phyloP scores from a whole-genome alignment of 2,329 filamentous ascomycete genomes.

The Coniella lustricola region DNA sequence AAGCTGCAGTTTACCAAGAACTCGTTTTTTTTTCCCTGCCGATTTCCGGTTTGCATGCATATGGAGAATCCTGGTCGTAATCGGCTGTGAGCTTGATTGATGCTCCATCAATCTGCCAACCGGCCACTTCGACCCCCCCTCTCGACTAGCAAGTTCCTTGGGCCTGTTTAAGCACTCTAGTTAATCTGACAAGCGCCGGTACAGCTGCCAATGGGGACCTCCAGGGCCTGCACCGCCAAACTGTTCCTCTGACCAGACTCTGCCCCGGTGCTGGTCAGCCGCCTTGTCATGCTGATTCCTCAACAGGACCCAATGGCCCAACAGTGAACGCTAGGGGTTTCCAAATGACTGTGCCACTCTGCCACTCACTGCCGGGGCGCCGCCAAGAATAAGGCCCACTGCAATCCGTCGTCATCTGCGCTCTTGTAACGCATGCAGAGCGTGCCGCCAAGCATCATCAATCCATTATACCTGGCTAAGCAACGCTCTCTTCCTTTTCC shows the following conservation, averaged over 20 bases:
- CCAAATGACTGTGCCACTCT: neutral
- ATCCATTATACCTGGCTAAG: neutral
- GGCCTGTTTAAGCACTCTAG: too few relatives aligned
- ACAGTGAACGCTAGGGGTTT: constrained; percentile 11
- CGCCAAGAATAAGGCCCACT: constrained; percentile 5
- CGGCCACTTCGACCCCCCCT: too few relatives aligned
- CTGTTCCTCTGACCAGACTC: neutral
- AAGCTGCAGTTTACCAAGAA: too few relatives aligned
- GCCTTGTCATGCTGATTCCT: neutral
- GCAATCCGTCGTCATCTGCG: constrained; percentile 2
- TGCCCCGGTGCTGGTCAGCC: constrained; percentile 3
- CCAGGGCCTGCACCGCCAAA: neutral
- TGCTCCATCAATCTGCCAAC: too few relatives aligned
- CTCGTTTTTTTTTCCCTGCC: too few relatives aligned
- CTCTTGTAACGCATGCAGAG: constrained; percentile 1
- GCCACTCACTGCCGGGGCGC: constrained; percentile 1
- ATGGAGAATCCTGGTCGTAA: too few relatives aligned
- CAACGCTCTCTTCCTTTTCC: neutral
- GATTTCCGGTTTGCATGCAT: too few relatives aligned
- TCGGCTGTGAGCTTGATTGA: too few relatives aligned
- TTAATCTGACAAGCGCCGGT: too few relatives aligned
- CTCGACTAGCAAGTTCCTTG: neutral
- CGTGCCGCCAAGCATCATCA: constrained; percentile 2
- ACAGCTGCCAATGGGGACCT: too few relatives aligned
- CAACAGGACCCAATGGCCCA: neutral